Evolutionary conservation across 345 rosid species (phyloP).

Genomic region (Durio zibethinus): DNA sequence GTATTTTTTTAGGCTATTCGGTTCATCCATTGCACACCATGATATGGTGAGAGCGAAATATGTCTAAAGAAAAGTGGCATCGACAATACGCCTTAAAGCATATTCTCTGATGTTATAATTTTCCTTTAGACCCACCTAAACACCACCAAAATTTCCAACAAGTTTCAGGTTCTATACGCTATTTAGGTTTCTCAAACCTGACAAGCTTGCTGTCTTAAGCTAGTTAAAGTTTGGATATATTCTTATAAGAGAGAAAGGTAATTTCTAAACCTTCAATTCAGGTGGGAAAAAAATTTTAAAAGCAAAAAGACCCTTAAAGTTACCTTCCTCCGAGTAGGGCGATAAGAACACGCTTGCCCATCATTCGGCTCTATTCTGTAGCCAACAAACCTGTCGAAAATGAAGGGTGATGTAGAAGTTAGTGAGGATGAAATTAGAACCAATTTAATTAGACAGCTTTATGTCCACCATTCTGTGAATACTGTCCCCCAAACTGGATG

Average conservation of each 20-base stretch:
- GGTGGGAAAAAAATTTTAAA: too few relatives aligned
- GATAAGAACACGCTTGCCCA: slow-evolving; percentile 86
- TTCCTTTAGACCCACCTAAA: too few relatives aligned
- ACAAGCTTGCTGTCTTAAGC: background rate
- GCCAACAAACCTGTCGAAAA: slow-evolving; percentile 51
- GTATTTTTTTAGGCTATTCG: too few relatives aligned
- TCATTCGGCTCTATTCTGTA: slow-evolving; percentile 74
- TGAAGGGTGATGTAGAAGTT: background rate
- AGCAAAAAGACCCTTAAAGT: background rate
- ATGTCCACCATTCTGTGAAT: background rate
- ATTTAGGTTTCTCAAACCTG: background rate
- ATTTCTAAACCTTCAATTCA: too few relatives aligned
- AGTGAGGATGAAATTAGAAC: background rate
- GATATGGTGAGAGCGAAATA: too few relatives aligned
- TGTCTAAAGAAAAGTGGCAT: too few relatives aligned
- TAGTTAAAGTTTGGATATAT: background rate
- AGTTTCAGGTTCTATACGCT: background rate
- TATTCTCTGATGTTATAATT: too few relatives aligned
- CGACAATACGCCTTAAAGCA: too few relatives aligned
- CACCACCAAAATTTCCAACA: too few relatives aligned
- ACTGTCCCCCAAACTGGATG: background rate
- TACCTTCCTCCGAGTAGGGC: slow-evolving; percentile 74
- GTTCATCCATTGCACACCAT: too few relatives aligned
- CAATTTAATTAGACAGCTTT: too few relatives aligned
- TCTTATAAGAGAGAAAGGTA: too few relatives aligned